Conservation (phyloP, 2,329 filamentous ascomycete species). For the Alternaria sp. region DNA sequence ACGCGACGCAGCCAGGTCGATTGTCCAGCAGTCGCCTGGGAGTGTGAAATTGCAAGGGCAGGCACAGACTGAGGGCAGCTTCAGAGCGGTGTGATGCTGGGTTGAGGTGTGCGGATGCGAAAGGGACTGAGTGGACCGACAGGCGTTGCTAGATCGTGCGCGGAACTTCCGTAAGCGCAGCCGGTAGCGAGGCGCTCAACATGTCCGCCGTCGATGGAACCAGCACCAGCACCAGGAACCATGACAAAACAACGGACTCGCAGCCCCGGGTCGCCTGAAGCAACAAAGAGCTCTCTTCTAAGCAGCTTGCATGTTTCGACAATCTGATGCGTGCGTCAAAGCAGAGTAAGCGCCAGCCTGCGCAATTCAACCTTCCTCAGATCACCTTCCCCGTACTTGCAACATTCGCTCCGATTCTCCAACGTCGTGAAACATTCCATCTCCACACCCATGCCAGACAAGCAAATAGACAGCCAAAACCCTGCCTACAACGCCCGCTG, state of each 20-base stretch:
- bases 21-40: slow-evolving; percentile 13
- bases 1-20: slow-evolving; percentile 26
- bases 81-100: slow-evolving; percentile 25
- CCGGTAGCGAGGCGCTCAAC: slow-evolving; percentile 18
- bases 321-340: background rate
- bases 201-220: background rate
- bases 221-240: slow-evolving; percentile 3
- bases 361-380: background rate
- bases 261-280: background rate
- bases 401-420: background rate
- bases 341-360: background rate
- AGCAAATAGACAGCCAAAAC: slow-evolving; percentile 8
- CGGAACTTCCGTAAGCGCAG: slow-evolving; percentile 14
- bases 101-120: slow-evolving; percentile 20
- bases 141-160: slow-evolving; percentile 9
- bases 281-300: background rate
- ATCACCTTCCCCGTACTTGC: background rate
- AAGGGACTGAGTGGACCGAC: slow-evolving; percentile 17
- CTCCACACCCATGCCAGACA: slow-evolving; percentile 9
- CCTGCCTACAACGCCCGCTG: background rate
- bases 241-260: background rate
- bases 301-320: background rate
- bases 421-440: slow-evolving; percentile 8
- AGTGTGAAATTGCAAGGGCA: slow-evolving; percentile 18
- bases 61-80: slow-evolving; percentile 17